phyloP scores from a whole-genome alignment of 768 basidiomycete species.

The Rhodosporidiobolus sp. region DNA sequence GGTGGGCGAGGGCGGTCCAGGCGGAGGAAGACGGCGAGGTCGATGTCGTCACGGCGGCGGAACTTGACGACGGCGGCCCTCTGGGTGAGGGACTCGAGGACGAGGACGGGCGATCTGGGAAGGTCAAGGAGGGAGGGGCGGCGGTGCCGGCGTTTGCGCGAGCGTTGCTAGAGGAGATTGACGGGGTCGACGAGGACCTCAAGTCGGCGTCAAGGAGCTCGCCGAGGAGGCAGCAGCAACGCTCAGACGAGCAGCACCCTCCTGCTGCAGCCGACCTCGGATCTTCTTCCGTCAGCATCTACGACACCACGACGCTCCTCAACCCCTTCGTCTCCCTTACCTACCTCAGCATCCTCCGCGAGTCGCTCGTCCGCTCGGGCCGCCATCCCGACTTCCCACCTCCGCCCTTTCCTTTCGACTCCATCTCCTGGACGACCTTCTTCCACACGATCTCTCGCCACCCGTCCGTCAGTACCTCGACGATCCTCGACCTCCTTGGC shows the following conservation, averaged over 20 bases:
- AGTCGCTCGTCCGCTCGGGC: background rate
- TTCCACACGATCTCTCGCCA: slow-evolving; percentile 10
- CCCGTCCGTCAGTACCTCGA: background rate
- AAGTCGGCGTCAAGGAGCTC: slow-evolving; percentile 50
- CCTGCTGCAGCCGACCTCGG: no score
- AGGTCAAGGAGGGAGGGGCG: no score
- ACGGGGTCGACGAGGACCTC: slow-evolving; percentile 47
- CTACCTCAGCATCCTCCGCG: slow-evolving; percentile 13
- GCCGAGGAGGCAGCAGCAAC: background rate
- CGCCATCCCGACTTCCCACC: slow-evolving; percentile 14
- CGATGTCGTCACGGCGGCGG: no score
- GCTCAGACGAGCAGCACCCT: background rate
- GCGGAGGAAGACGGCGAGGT: no score
- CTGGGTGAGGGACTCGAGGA: no score
- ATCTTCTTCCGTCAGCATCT: slow-evolving; percentile 34
- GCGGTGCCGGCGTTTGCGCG: no score
- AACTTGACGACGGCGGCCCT: no score
- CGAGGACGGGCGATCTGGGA: no score
- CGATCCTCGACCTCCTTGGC: slow-evolving; percentile 7
- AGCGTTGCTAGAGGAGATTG: background rate
- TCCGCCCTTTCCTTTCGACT: slow-evolving; percentile 17
- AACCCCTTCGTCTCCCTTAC: background rate
- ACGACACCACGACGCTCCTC: slow-evolving; percentile 47
- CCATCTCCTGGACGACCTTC: slow-evolving; percentile 14
- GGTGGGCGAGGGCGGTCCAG: no score